Conservation (phyloP, 2,329 filamentous ascomycete species). For the Chaetomium sp. region DNA sequence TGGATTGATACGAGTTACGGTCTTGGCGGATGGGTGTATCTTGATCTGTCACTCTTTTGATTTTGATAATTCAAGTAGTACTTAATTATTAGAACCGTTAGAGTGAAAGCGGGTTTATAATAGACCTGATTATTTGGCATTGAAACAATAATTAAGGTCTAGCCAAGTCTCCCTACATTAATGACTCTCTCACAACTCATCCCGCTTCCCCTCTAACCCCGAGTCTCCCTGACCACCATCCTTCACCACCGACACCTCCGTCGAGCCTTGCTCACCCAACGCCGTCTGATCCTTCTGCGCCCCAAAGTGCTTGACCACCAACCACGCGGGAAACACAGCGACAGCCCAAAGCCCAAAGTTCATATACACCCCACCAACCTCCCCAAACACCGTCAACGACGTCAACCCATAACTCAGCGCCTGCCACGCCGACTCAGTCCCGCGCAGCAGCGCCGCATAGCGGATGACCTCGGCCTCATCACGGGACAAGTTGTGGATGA, state of each 20-base stretch:
- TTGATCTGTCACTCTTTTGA: too few relatives aligned
- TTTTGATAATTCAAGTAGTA: too few relatives aligned
- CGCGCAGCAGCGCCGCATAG: neutral
- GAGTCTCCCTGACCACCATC: neutral
- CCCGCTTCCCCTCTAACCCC: neutral
- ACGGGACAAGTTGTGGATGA: neutral
- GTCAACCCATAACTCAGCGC: neutral
- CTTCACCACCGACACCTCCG: neutral
- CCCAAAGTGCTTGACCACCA: neutral
- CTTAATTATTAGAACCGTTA: too few relatives aligned
- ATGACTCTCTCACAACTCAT: neutral
- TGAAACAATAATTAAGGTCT: too few relatives aligned
- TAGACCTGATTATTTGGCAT: too few relatives aligned
- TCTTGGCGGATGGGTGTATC: too few relatives aligned
- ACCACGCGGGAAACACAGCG: neutral
- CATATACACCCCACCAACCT: neutral
- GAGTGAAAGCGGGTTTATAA: too few relatives aligned
- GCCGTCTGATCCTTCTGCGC: neutral
- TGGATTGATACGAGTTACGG: too few relatives aligned
- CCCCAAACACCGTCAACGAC: neutral
- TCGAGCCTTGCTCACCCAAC: neutral
- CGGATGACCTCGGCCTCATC: neutral
- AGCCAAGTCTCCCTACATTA: neutral
- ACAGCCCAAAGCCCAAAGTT: neutral
- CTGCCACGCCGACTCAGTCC: neutral